A percentile compares a stretch with the other conserved stretches of the same genome.
Evolutionary conservation across 352 stramenopile species (phyloP).

Genomic region (Phytophthora colocasiae): DNA sequence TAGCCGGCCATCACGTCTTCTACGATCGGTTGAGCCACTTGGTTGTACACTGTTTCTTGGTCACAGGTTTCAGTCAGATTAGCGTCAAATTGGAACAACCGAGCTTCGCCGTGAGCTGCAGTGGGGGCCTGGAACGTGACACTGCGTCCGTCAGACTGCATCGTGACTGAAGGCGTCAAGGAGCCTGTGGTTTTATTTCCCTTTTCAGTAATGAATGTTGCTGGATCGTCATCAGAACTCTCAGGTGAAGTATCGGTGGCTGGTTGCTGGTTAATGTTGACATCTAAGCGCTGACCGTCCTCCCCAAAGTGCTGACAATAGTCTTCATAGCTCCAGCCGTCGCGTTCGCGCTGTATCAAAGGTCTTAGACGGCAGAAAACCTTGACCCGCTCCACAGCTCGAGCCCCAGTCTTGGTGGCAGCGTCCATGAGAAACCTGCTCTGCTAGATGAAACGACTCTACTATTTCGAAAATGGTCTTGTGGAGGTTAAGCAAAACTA

Average conservation of each 20-base stretch:
- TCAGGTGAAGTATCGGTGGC: conserved; percentile 27
- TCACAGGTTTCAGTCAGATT: conserved; percentile 45
- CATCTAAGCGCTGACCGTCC: conserved; percentile 25
- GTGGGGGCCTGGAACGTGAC: conserved; percentile 35
- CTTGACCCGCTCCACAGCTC: conserved; percentile 62
- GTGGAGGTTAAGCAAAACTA: no score
- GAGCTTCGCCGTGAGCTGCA: conserved; percentile 32
- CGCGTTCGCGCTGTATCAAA: conserved; percentile 63
- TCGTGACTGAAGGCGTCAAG: conserved; percentile 29
- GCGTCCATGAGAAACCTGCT: conserved; percentile 21
- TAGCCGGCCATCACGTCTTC: conserved; percentile 70
- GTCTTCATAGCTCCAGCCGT: conserved; percentile 71
- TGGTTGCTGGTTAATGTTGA: conserved; percentile 11
- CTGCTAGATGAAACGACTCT: conserved; percentile 20
- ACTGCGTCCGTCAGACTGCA: conserved; percentile 41
- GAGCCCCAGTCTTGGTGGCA: conserved; percentile 19
- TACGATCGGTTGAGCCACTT: conserved; percentile 60
- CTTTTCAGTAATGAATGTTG: conserved; percentile 79
- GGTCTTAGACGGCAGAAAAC: conserved; percentile 74
- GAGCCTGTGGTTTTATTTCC: conserved; percentile 27
- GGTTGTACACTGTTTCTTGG: conserved; percentile 62
- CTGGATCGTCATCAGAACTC: conserved; percentile 35
- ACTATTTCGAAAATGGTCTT: conserved; percentile 22
- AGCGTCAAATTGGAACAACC: conserved; percentile 70
- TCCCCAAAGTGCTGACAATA: conserved; percentile 48